Base-by-base conservation (phyloP, 139 green algal genomes). In the Haematococcus sp. region DNA sequence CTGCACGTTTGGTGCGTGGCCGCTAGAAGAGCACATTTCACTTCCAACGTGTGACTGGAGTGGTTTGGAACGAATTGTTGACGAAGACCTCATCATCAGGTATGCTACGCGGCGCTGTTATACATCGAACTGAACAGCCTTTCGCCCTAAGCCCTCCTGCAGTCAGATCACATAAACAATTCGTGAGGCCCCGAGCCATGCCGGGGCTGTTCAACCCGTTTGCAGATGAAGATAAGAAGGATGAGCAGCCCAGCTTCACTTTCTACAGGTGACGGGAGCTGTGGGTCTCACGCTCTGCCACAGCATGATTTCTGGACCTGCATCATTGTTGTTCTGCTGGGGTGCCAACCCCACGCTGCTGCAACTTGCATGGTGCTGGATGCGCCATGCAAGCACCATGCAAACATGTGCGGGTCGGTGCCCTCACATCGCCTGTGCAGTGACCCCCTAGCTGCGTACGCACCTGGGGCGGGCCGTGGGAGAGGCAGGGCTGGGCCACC, bases 191-290 rank as follows among this genome's bases (percentile, higher is more conserved):
- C 11, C 40, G 40, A 7, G 40, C 40, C 40, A 49, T 49, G 40
- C 11, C 40, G 40, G 75, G 75, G 11, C 70, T 85, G 0, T 77
- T 81, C 35, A 86, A 86, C 43, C 80, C 80, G 1, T 86, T 86
- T 46, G 72, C 76, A 19, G 80, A 86, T 17, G 66, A 75, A 33
- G 80, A 80, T 0, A 43, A 69, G 4, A 16, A 43, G 1, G 54
- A 66, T 19, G 31, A 76, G 27, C n/a, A 46, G 16, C 7, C 32
- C 4, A 46, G 63, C 33, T 76, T 80, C 31, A 63, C 68, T 0
- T 86, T 86, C 46, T 86, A 86, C 58, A 86, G 76, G 80, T 82
- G 52, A 30, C 40, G 40, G 40, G 40, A 49, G 40, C 11, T n/a
- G n/a, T n/a, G n/a, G n/a, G n/a, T n/a, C n/a, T n/a, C n/a, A n/a